Evolutionary conservation across 1,139 yeast species (phyloP).

Genomic region (Hyphopichia wangnamkhiaoensis): DNA sequence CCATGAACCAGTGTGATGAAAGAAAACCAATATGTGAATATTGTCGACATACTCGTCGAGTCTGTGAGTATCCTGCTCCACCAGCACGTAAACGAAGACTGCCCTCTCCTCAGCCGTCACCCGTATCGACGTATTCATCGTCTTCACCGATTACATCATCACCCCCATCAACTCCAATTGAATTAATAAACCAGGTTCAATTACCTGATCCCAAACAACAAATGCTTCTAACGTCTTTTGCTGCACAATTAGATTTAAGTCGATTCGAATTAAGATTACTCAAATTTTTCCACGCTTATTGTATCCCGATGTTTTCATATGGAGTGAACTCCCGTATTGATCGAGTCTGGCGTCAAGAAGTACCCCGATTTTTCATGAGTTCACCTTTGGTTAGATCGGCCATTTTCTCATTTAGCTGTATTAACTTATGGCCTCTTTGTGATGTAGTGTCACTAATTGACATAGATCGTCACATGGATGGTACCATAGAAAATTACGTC

Average conservation of each 20-base stretch:
- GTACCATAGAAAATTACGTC: too few species aligned
- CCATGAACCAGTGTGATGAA: constrained; percentile 37
- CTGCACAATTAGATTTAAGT: constrained; percentile 23
- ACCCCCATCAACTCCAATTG: neutral
- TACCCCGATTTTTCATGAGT: constrained; percentile 25
- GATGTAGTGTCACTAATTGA: constrained; percentile 11
- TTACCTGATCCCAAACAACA: neutral
- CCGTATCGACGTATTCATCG: too few species aligned
- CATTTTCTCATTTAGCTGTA: constrained; percentile 24
- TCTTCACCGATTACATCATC: neutral
- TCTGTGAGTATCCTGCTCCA: constrained; percentile 23
- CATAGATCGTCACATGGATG: constrained; percentile 3
- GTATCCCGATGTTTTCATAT: constrained; percentile 25
- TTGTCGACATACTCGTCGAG: constrained; percentile 32
- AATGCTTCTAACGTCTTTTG: neutral
- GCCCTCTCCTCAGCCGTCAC: too few species aligned
- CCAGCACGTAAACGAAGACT: too few species aligned
- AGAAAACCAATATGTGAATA: constrained; percentile 39
- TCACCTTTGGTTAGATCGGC: constrained; percentile 24
- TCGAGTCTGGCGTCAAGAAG: constrained; percentile 25
- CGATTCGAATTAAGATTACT: constrained; percentile 32
- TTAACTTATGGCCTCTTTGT: constrained; percentile 19
- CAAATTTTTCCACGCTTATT: constrained; percentile 28
- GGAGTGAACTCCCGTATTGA: constrained; percentile 24
- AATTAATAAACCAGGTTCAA: neutral